Conservation (phyloP, 78 protist species). For the Creolimax fragrantissima region DNA sequence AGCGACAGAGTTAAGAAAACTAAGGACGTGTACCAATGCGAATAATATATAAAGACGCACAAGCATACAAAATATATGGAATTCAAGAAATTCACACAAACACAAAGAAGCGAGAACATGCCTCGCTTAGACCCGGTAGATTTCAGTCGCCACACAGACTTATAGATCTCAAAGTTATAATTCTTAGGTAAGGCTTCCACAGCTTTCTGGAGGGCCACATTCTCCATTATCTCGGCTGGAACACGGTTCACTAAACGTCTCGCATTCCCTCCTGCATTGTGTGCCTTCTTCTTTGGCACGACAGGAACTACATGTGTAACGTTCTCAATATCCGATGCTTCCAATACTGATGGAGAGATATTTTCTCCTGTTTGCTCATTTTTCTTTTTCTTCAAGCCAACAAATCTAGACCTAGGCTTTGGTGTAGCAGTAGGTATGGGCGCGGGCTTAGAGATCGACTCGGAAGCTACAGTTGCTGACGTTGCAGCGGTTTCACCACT, state of each 20-base stretch:
- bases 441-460: too few species aligned
- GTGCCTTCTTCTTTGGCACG: neutral
- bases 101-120: neutral
- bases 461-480: too few species aligned
- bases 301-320: neutral
- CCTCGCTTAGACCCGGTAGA: conserved; percentile 33
- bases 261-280: neutral
- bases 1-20: neutral
- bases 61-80: too few species aligned
- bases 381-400: too few species aligned
- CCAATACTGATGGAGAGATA: too few species aligned
- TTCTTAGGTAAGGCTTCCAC: conserved; percentile 65
- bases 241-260: neutral
- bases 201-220: neutral
- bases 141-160: conserved; percentile 77
- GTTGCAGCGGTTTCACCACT: too few species aligned
- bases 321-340: neutral
- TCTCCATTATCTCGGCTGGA: neutral
- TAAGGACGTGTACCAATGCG: neutral
- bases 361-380: too few species aligned
- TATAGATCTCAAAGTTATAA: conserved; percentile 90
- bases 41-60: neutral
- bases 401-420: too few species aligned
- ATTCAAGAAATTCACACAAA: too few species aligned
- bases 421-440: too few species aligned